Percentiles rank a stretch among this genome's conserved stretches.
These are phyloP conservation scores for Pugionium cornutum DNA, from an alignment of 345 rosid species.

Conservation along the genomic window DNA sequence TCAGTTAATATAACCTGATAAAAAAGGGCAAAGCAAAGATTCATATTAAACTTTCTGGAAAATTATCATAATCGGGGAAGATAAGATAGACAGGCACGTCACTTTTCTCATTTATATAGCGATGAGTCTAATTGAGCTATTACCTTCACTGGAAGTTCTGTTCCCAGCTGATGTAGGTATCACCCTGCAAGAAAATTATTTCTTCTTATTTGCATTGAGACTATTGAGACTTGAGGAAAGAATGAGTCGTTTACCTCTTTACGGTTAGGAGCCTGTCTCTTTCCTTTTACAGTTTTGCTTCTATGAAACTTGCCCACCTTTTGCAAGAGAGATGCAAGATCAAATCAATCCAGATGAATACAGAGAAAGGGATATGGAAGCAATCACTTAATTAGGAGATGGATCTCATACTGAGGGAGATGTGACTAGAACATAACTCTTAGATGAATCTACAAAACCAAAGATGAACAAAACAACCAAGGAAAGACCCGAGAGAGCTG, in stretches of 20 bases:
- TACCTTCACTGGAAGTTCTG: constrained; percentile 84
- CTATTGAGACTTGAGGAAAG: background rate
- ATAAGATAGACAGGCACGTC: background rate
- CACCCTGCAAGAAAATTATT: constrained; percentile 58
- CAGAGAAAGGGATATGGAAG: background rate
- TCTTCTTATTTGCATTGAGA: background rate
- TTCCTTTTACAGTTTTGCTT: constrained; percentile 74
- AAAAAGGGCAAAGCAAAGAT: no score
- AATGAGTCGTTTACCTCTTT: constrained; percentile 58
- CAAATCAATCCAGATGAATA: constrained; percentile 10
- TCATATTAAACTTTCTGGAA: no score
- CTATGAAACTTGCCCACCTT: constrained; percentile 83
- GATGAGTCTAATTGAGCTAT: constrained; percentile 19
- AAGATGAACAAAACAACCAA: no score
- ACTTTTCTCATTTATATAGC: no score
- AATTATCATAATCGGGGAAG: background rate
- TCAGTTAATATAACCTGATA: no score
- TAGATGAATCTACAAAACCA: no score
- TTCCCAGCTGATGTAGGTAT: constrained; percentile 78
- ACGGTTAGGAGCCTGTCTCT: constrained; percentile 65
- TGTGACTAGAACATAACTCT: constrained; percentile 64
- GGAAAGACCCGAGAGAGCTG: constrained; percentile 69
- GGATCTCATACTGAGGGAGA: constrained; percentile 64
- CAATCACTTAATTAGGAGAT: constrained; percentile 12
- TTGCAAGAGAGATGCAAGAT: constrained; percentile 20